Conservation (phyloP, 176 grass and related monocot species). For the Cocos nucifera region DNA sequence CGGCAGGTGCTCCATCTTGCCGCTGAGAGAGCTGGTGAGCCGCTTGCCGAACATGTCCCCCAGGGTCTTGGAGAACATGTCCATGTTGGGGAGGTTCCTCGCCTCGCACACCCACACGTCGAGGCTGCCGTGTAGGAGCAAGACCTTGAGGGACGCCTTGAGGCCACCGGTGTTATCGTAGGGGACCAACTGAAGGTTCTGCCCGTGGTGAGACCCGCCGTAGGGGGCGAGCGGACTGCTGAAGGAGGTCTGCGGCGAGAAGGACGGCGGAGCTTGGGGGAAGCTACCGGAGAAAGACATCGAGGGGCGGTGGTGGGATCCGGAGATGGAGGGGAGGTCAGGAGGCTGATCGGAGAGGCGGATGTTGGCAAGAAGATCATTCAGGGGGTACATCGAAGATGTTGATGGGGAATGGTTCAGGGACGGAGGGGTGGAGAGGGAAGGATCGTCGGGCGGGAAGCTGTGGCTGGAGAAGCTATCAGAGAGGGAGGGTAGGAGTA, state of each 20-base stretch:
- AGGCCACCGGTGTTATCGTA: constrained; percentile 1
- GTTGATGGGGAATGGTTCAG: constrained; percentile 3
- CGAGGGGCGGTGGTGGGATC: not conserved
- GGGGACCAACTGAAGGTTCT: constrained; percentile 32
- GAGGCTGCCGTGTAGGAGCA: constrained; percentile 76
- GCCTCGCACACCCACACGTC: constrained; percentile 62
- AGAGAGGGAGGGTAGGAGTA: not conserved
- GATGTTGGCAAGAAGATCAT: constrained; percentile 44
- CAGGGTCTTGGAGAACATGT: constrained; percentile 68
- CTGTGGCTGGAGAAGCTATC: not conserved
- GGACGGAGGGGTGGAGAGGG: not conserved
- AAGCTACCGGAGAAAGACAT: not conserved
- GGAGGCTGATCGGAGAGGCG: constrained; percentile 25
- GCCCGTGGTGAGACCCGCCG: not conserved
- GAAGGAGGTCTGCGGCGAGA: too few species aligned
- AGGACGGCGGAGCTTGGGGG: not conserved
- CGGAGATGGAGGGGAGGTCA: not conserved
- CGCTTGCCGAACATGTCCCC: constrained; percentile 36
- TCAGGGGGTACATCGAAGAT: constrained; percentile 41
- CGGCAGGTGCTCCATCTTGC: constrained; percentile 31
- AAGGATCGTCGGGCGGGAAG: not conserved
- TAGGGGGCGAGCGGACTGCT: not conserved
- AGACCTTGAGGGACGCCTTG: constrained; percentile 53
- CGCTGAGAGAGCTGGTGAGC: constrained; percentile 25
- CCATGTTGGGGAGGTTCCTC: constrained; percentile 64